These are phyloP conservation scores for Asterionellopsis glacialis DNA, from an alignment of 108 stramenopile genomes.

Conservation along the genomic window DNA sequence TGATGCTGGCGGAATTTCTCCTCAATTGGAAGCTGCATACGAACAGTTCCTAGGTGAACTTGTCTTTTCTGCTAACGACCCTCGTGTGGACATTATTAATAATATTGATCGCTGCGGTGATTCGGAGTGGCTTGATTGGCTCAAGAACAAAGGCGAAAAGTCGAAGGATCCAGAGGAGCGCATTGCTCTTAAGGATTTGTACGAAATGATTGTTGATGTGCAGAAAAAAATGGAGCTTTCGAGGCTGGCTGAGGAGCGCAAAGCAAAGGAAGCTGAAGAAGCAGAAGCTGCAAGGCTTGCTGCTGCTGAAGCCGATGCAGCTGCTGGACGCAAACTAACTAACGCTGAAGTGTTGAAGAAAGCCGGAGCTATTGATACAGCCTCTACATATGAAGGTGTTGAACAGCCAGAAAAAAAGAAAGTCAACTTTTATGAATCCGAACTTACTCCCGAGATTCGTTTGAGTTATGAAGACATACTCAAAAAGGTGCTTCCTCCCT, in stretches of 20 bases:
- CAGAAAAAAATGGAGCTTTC: constrained; percentile 59
- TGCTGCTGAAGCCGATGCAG: constrained; percentile 59
- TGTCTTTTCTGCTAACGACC: constrained; percentile 85
- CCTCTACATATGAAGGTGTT: constrained; percentile 20
- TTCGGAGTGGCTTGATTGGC: constrained; percentile 57
- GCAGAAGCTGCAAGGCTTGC: constrained; percentile 48
- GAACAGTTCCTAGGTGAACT: constrained; percentile 86
- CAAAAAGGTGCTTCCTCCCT: constrained; percentile 74
- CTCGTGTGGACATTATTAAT: constrained; percentile 82
- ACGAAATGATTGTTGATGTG: constrained; percentile 73
- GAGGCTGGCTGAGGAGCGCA: constrained; percentile 57
- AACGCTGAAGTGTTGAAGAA: constrained; percentile 70
- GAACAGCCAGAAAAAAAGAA: constrained; percentile 23
- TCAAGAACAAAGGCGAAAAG: constrained; percentile 53
- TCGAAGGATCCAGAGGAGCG: constrained; percentile 78
- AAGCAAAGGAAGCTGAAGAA: constrained; percentile 55
- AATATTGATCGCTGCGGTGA: constrained; percentile 63
- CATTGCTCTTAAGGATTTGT: constrained; percentile 60
- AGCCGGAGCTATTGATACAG: constrained; percentile 64
- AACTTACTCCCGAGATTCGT: constrained; percentile 84
- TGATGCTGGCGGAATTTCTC: constrained; percentile 21
- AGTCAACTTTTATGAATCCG: constrained; percentile 65
- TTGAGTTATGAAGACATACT: constrained; percentile 74
- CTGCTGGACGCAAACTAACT: constrained; percentile 51
- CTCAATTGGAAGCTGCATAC: constrained; percentile 64